Evolutionary conservation across 371 early-diverging fungal genomes (phyloP).

Genomic region (Rhizopus sp.): DNA sequence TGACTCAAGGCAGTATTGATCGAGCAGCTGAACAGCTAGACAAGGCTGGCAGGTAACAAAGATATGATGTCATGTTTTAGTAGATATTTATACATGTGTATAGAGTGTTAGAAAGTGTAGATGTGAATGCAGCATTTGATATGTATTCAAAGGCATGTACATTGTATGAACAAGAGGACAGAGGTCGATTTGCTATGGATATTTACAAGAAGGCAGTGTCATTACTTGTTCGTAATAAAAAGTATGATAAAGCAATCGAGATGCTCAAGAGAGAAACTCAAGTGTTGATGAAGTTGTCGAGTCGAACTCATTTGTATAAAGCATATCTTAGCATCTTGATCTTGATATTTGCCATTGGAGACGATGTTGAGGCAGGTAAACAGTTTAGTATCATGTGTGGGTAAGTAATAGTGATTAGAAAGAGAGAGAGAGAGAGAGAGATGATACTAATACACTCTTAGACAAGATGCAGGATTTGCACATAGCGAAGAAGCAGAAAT

Average conservation of each 20-base stretch:
- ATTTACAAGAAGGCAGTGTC: slow-evolving; percentile 73
- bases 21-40: slow-evolving; percentile 87
- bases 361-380: slow-evolving; percentile 81
- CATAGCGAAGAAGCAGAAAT: slow-evolving; percentile 75
- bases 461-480: slow-evolving; percentile 59
- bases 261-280: slow-evolving; percentile 65
- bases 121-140: slow-evolving; percentile 69
- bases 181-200: slow-evolving; percentile 77
- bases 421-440: no score
- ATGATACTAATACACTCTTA: neutral
- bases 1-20: slow-evolving; percentile 79
- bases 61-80: neutral
- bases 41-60: slow-evolving; percentile 78
- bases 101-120: slow-evolving; percentile 70
- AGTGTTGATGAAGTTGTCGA: slow-evolving; percentile 67
- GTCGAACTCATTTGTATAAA: slow-evolving; percentile 66
- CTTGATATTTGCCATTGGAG: slow-evolving; percentile 73
- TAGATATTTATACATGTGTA: neutral
- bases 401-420: slow-evolving; percentile 38
- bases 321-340: slow-evolving; percentile 74
- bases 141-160: slow-evolving; percentile 72
- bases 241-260: slow-evolving; percentile 73
- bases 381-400: slow-evolving; percentile 65
- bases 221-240: slow-evolving; percentile 63
- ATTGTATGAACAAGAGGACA: slow-evolving; percentile 83